phyloP scores from a whole-genome alignment of 2,329 filamentous ascomycete species.

The Fusarium albidum region DNA sequence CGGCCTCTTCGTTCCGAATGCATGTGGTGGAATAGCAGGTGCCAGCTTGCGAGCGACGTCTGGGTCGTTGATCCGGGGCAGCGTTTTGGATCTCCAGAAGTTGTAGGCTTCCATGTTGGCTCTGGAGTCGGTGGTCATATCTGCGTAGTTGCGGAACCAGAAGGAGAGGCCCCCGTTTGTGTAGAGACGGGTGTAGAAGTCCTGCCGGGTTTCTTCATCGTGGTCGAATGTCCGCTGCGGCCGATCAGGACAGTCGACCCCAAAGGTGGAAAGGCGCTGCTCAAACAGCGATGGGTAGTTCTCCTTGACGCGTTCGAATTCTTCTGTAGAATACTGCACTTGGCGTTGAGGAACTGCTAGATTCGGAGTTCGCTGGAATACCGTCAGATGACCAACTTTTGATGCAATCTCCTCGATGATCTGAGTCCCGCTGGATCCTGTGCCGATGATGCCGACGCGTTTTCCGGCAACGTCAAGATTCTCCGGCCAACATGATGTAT shows the following conservation, averaged over 20 bases:
- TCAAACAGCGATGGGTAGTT: background rate
- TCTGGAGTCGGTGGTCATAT: background rate
- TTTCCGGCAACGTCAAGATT: background rate
- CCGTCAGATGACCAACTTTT: background rate
- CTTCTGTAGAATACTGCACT: background rate
- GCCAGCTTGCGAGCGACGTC: background rate
- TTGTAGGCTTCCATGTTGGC: background rate
- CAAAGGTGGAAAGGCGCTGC: background rate
- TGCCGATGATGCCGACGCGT: background rate
- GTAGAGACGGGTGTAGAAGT: background rate
- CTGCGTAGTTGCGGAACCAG: background rate
- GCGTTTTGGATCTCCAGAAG: conserved; percentile 5
- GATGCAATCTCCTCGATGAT: background rate
- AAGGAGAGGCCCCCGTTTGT: background rate
- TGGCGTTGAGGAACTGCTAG: background rate
- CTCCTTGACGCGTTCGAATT: no score
- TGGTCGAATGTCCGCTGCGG: background rate
- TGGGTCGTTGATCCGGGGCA: background rate
- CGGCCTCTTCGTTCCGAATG: conserved; percentile 9
- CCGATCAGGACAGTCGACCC: background rate
- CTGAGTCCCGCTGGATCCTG: background rate
- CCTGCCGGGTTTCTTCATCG: background rate
- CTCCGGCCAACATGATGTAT: background rate
- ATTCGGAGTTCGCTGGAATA: background rate
- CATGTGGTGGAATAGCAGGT: background rate